Base-by-base conservation (phyloP, 495 filamentous ascomycete genomes). In the Penicillium samsonianum region DNA sequence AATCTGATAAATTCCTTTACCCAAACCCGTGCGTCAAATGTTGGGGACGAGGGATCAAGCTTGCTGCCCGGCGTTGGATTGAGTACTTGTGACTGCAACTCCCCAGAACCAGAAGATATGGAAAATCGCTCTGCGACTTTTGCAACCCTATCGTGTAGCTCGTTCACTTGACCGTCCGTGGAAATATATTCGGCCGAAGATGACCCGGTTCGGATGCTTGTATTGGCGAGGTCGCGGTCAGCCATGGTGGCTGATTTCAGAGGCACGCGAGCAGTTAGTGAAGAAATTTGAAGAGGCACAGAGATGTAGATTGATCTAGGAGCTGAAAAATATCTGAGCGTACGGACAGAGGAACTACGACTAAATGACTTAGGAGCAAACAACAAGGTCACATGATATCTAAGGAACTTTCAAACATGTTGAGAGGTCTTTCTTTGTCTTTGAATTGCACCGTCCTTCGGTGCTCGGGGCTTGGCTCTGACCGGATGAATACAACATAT, bases 381-480 rank as follows among this genome's bases (percentile, higher is more conserved):
- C 28, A 17, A 48, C 16, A 30, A n/a, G 30, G 45, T 35, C 33
- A 35, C 33, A 35, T 35, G 33, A 35, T 3, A 2, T 35, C 33
- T 35, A 3, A 35, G 33, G 33, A n/a, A 35, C 33, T 7, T 37
- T 37, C 33, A 37, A 16, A 16, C 11, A 37, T 3, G 7, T 16
- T 3, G 33, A 37, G 3, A 37, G 33, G 3, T 37, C 33, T 37
- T 37, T n/a, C n/a, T n/a, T n/a, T n/a, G n/a, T 37, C 33, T 37
- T 37, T 37, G 33, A 37, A 37, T 16, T 37, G 33, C 33, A 37
- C 33, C 33, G 33, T 37, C 10, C 33, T 49, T 48, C 45, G 45
- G 45, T 25, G 45, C 45, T 48, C 45, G 45, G 45, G 19, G 20
- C 45, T 48, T 48, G 45, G 45, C 45, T 23, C 42, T 44, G 30